A percentile compares a stretch with the other conserved stretches of the same genome.
Conservation (phyloP, 345 rosid genomes). For the thale cress (Arabidopsis thaliana) region TAIR10.1 NC_003076.8:7000501-7001000, state of each 20-base stretch:
- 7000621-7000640: constrained; percentile 74
- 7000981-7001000: constrained; percentile 67
- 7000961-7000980: constrained; percentile 84
- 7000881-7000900: constrained; percentile 61
- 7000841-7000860: constrained; percentile 61
- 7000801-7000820: constrained; percentile 85
- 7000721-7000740: constrained; percentile 33
- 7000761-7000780: constrained; percentile 67
- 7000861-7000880: constrained; percentile 61
- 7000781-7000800: constrained; percentile 91
- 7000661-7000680: not conserved
- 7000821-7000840: constrained; percentile 89
- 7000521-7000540: constrained; percentile 93
- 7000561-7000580: constrained; percentile 82
- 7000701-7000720: constrained; percentile 23
- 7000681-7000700: constrained; percentile 18
- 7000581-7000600: constrained; percentile 84
- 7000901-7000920: constrained; percentile 57
- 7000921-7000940: constrained; percentile 82
- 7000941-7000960: constrained; percentile 69
- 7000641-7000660: constrained; percentile 55
- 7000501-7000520: constrained; percentile 84
- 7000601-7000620: constrained; percentile 79
- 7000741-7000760: constrained; percentile 30
- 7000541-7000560: constrained; percentile 93